phyloP scores from a whole-genome alignment of 2,329 filamentous ascomycete genomes.

The Botrytis sinoallii region DNA sequence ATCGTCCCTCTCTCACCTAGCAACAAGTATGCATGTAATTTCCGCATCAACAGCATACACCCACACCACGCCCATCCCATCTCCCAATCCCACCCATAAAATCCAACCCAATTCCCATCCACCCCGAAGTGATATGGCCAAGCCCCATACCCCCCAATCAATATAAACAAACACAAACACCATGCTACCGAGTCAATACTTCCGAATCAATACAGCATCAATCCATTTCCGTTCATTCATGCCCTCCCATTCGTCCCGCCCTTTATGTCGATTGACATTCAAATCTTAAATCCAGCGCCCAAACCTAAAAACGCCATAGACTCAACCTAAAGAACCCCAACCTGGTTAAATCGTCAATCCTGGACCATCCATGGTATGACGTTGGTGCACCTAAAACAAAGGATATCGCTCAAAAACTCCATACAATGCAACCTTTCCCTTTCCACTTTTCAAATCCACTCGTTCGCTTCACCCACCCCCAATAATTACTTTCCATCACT shows the following conservation, averaged over 20 bases:
- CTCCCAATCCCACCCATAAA: not conserved
- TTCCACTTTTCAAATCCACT: not conserved
- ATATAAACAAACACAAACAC: slow-evolving; percentile 7
- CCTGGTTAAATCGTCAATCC: not conserved
- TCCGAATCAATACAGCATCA: slow-evolving; percentile 7
- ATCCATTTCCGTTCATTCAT: slow-evolving; percentile 4
- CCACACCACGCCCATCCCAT: not conserved
- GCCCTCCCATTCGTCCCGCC: not conserved
- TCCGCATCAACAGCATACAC: not conserved
- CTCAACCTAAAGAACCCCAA: slow-evolving; percentile 1
- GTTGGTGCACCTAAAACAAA: not conserved
- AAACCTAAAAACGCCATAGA: not conserved
- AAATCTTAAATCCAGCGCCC: slow-evolving; percentile 1
- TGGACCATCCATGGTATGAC: not conserved
- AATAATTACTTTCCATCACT: slow-evolving; percentile 10
- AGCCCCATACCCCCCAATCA: not conserved
- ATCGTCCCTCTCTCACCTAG: not conserved
- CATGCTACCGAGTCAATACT: slow-evolving; percentile 7
- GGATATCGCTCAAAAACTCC: slow-evolving; percentile 7
- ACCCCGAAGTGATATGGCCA: not conserved
- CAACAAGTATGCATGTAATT: not conserved
- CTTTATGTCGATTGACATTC: not conserved
- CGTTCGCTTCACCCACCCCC: not conserved
- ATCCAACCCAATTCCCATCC: not conserved
- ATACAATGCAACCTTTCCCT: not conserved